Base-by-base conservation (phyloP, 2,329 filamentous ascomycete species). In the Cladophialophora immunda region DNA sequence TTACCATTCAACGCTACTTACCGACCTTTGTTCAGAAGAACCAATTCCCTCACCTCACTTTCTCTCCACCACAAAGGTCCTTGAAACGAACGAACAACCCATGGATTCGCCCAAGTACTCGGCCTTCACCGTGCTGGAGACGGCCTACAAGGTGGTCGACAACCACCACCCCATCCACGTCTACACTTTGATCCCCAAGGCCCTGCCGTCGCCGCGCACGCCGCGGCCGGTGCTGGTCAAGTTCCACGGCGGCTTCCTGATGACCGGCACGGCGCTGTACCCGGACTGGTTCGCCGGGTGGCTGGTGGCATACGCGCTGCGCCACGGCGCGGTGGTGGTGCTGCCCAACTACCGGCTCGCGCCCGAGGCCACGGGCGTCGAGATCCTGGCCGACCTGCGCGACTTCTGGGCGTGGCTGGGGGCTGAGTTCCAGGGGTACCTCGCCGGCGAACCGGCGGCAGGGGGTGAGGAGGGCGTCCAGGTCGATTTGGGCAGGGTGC, bases 221-320 rank as follows among this genome's bases (percentile, higher is more conserved):
- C 36, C 15, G 6, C 13, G 38, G 6, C 58, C 58, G 7, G 13
- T 60, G 3, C 9, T 53, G 3, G 58, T 60, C 41, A 60, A 60
- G 32, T 60, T 50, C 41, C 58, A 60, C 58, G 58, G 58, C 45
- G 58, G 58, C 11, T 60, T 52, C 58, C 58, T 60, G 22, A 29
- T 60, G 29, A 53, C 58, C 17, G 58, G 58, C 58, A 47, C 47
- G 29, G 58, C 58, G 9, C 27, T 60, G n/a, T 53, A 53, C 45
- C 27, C 36, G 13, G 58, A 60, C 27, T 60, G 58, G 58, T 60
- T 60, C 22, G 29, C 58, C 27, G 38, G 36, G 15, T 60, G 58
- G 58, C 58, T 52, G 41, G 19, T 60, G n/a, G 58, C 34, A n/a
- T 60, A 60, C 45, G 45, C 58, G 27, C 58, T 60, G 41, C 58